Conservation (phyloP, 2,329 filamentous ascomycete species). For the Monilinia aucupariae region DNA sequence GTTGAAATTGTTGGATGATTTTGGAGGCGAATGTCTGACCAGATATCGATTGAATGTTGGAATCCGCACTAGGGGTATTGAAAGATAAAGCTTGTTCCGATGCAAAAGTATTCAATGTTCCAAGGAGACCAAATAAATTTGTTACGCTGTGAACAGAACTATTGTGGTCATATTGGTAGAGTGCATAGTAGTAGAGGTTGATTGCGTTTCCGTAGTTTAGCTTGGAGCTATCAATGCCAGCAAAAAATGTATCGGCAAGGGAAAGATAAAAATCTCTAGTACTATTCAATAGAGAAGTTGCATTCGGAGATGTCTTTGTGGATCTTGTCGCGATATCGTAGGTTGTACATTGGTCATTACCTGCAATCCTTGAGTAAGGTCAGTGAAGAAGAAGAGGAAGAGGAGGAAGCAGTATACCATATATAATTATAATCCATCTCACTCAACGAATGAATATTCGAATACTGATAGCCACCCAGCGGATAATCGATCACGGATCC, state of each 20-base stretch:
- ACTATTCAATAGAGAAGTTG: neutral
- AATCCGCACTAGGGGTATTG: slow-evolving; percentile 55
- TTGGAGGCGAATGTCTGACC: slow-evolving; percentile 48
- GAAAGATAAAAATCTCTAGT: slow-evolving; percentile 26
- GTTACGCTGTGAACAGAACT: slow-evolving; percentile 40
- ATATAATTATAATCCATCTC: slow-evolving; percentile 12
- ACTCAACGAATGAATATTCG: slow-evolving; percentile 36
- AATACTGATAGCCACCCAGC: slow-evolving; percentile 74
- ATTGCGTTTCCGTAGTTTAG: slow-evolving; percentile 42
- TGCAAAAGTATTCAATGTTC: slow-evolving; percentile 58
- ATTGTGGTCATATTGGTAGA: slow-evolving; percentile 51
- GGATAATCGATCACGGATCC: slow-evolving; percentile 58
- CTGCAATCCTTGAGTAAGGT: slow-evolving; percentile 25
- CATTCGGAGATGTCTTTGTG: slow-evolving; percentile 12
- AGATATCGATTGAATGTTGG: slow-evolving; percentile 39
- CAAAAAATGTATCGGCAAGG: slow-evolving; percentile 25
- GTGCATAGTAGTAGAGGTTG: slow-evolving; percentile 55
- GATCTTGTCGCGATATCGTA: slow-evolving; percentile 20
- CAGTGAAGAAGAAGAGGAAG: neutral
- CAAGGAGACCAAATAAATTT: slow-evolving; percentile 41
- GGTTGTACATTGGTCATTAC: slow-evolving; percentile 26
- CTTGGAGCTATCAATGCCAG: slow-evolving; percentile 15
- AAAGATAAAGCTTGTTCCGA: slow-evolving; percentile 57
- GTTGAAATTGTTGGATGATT: slow-evolving; percentile 41
- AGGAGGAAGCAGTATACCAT: neutral